phyloP scores from a whole-genome alignment of 1,284 basidiomycete genomes.

The Ceratobasidium sp. region DNA sequence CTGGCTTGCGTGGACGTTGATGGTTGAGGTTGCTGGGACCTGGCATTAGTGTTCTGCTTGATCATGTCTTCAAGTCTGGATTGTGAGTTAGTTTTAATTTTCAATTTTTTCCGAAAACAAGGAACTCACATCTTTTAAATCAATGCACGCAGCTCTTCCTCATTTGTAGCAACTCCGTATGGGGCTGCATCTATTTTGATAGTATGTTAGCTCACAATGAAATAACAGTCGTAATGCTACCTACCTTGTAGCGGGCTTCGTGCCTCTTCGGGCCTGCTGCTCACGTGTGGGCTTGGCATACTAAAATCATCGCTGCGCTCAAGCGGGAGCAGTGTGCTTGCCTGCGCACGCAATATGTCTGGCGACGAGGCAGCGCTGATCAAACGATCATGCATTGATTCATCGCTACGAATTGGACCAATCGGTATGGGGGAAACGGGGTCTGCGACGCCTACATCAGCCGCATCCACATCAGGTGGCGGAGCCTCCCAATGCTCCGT shows the following conservation, averaged over 20 bases:
- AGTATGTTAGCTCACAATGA: too few species aligned
- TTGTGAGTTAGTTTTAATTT: background rate
- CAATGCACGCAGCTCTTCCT: background rate
- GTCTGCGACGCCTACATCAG: background rate
- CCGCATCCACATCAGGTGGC: background rate
- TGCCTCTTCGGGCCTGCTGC: too few species aligned
- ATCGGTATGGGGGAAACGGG: too few species aligned
- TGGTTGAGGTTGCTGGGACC: background rate
- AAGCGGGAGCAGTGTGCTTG: background rate
- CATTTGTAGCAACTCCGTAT: background rate
- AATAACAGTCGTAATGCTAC: too few species aligned
- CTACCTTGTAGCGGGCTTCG: background rate
- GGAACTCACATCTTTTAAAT: conserved; percentile 7
- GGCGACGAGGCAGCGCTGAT: too few species aligned
- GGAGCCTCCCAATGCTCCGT: background rate
- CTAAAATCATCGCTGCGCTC: too few species aligned
- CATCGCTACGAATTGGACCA: too few species aligned
- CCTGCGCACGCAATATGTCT: too few species aligned
- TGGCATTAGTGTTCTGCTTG: background rate
- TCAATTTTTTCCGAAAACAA: background rate
- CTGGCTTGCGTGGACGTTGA: background rate
- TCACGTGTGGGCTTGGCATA: too few species aligned
- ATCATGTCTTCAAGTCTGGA: background rate
- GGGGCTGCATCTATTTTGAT: too few species aligned
- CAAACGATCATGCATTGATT: too few species aligned